These are phyloP conservation scores for Verticillium tricorpus DNA, from an alignment of 2,329 filamentous ascomycete genomes.

Conservation along the genomic window DNA sequence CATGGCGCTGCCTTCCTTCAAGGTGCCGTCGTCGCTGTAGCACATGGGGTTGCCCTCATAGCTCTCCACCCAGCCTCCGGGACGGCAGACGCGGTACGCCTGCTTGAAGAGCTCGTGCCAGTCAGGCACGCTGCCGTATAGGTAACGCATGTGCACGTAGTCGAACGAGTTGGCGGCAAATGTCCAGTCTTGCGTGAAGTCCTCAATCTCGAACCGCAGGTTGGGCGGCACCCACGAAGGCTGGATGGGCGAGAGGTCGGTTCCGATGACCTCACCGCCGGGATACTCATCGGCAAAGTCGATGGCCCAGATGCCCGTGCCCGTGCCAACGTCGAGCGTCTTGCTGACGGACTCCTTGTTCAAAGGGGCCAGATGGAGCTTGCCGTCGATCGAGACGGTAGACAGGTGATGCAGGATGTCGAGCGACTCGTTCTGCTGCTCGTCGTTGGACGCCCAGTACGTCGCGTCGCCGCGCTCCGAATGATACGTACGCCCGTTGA, in stretches of 20 bases:
- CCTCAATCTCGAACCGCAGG: constrained; percentile 52
- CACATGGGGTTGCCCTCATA: constrained; percentile 31
- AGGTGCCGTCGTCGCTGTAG: constrained; percentile 22
- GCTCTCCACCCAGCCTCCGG: constrained; percentile 38
- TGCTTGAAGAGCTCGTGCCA: constrained; percentile 46
- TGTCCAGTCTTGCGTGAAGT: constrained; percentile 49
- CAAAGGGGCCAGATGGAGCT: constrained; percentile 19
- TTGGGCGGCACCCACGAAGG: constrained; percentile 54
- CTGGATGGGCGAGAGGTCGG: constrained; percentile 55
- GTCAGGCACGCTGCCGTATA: constrained; percentile 48
- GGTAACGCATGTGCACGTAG: constrained; percentile 52
- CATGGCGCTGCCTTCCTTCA: constrained; percentile 22
- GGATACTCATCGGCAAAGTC: constrained; percentile 42
- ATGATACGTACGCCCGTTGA: constrained; percentile 26
- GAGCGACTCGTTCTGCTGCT: constrained; percentile 23
- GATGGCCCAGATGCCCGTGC: constrained; percentile 55
- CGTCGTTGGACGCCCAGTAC: constrained; percentile 27
- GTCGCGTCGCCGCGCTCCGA: constrained; percentile 19
- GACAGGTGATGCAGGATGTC: constrained; percentile 23
- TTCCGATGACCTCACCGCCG: constrained; percentile 41
- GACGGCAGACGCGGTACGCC: constrained; percentile 41
- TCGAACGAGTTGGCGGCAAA: constrained; percentile 46
- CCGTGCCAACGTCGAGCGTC: constrained; percentile 47
- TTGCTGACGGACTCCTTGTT: constrained; percentile 21
- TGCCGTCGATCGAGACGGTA: constrained; percentile 17